These are phyloP conservation scores for Fusarium verticillioides DNA, from an alignment of 2,329 filamentous ascomycete species.

Conservation along the genomic window DNA sequence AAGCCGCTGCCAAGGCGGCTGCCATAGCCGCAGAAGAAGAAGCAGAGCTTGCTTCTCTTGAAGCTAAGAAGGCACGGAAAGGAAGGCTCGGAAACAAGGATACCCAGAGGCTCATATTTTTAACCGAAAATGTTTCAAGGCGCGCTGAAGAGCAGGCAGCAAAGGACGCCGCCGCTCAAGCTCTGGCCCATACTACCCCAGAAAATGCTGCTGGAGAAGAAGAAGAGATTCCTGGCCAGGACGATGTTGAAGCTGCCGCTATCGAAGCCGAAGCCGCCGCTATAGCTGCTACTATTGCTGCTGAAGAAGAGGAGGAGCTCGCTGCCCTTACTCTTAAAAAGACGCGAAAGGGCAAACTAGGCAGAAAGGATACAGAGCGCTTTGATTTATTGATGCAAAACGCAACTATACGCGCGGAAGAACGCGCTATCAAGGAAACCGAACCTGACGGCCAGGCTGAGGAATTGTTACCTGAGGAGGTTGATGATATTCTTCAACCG, in stretches of 20 bases:
- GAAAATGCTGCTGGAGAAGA: conserved; percentile 40
- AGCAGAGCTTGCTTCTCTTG: conserved; percentile 54
- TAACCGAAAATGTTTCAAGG: conserved; percentile 50
- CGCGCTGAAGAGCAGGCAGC: conserved; percentile 51
- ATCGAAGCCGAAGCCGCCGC: conserved; percentile 4
- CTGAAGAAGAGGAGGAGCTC: conserved; percentile 37
- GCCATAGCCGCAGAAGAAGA: conserved; percentile 46
- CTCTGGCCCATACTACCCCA: conserved; percentile 27
- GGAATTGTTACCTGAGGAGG: conserved; percentile 34
- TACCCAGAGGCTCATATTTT: conserved; percentile 55
- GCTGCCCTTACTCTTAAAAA: conserved; percentile 28
- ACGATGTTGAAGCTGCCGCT: conserved; percentile 31
- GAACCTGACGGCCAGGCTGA: conserved; percentile 16
- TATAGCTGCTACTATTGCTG: conserved; percentile 15
- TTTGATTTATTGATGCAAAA: conserved; percentile 32
- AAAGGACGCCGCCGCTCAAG: conserved; percentile 48
- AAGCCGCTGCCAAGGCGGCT: conserved; percentile 21
- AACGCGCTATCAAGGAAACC: conserved; percentile 23
- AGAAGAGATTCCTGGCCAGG: neutral
- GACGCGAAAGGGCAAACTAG: conserved; percentile 37
- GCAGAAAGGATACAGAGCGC: conserved; percentile 41
- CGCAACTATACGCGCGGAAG: conserved; percentile 24
- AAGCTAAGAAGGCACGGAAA: conserved; percentile 63
- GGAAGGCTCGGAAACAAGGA: conserved; percentile 58
- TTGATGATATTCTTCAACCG: conserved; percentile 23